Evolutionary conservation across 169 alveolate species (phyloP).

Genomic region (Plasmodium sp.): DNA sequence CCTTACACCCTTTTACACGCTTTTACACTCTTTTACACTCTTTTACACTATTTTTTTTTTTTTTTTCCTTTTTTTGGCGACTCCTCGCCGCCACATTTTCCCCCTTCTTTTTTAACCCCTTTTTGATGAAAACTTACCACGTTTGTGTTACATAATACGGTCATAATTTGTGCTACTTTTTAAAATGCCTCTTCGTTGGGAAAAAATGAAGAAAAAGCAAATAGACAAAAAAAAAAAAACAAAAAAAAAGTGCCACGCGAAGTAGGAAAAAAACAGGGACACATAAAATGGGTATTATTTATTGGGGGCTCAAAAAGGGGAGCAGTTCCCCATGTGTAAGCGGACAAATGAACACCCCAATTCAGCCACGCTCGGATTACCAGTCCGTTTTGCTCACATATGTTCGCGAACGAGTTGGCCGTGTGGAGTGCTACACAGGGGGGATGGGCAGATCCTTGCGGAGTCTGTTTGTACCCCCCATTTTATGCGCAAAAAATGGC

Average conservation of each 20-base stretch:
- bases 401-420: background rate
- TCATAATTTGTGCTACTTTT: background rate
- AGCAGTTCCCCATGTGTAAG: background rate
- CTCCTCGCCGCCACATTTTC: background rate
- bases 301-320: background rate
- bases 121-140: conserved; percentile 1
- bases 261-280: background rate
- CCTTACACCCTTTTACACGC: background rate
- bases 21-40: too few species aligned
- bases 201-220: background rate
- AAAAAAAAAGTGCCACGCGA: background rate
- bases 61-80: background rate
- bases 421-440: background rate
- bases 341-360: background rate
- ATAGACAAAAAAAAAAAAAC: background rate
- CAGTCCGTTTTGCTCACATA: background rate
- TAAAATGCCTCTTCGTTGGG: background rate
- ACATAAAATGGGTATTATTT: background rate
- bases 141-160: background rate
- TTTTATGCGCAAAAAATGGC: conserved; percentile 42
- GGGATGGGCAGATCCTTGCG: background rate
- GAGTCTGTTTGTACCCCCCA: background rate
- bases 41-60: background rate
- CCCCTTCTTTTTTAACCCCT: background rate
- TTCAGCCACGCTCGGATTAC: background rate